Base-by-base conservation (phyloP, 495 filamentous ascomycete species). In the Penicillium ucsense region DNA sequence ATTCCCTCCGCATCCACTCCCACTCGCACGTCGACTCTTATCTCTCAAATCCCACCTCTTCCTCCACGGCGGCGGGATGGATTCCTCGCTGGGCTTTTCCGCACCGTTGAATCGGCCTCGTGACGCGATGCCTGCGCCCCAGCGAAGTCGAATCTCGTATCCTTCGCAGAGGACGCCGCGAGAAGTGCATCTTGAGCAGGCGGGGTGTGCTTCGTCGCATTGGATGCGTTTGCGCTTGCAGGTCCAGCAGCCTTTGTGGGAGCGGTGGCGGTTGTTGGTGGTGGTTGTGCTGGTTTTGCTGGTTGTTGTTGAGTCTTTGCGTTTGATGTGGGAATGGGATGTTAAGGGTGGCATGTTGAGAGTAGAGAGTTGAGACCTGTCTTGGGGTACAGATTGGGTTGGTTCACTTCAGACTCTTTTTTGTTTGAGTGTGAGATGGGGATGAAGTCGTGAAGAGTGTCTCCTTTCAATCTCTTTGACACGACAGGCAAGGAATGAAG, bases 241-340 rank as follows among this genome's bases (percentile, higher is more conserved):
- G 3, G 59, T 64, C 61, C 61, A 64, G 34, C 61, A 64, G 33
- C 61, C 61, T 35, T 54, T 59, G 47, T 55, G 57, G 6, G 59
- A 62, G 20, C 61, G 55, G 29, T 59, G 59, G 34, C 49, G 54
- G 35, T 44, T 8, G 20, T 33, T 32, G 11, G 38, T 10, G 8
- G 53, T 8, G 27, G 54, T 44, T 43, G 59, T 56, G 8, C 41
- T 47, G 27, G 53, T 61, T 31, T 43, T 46, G 31, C 43, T n/a
- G 49, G 56, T 61, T 12, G 38, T 37, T 45, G 37, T 31, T 28
- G 37, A 47, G 32, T 20, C 20, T 20, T 20, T 20, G 1, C 20
- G 20, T 20, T 20, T 1, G 20, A 20, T 20, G 20, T 20, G 20
- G 20, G 20, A 2, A 20, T 20, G 20, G 20, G 20, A 20, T 20